phyloP scores from a whole-genome alignment of 164 flowering plant species.

The Dillenia turbinata region DNA sequence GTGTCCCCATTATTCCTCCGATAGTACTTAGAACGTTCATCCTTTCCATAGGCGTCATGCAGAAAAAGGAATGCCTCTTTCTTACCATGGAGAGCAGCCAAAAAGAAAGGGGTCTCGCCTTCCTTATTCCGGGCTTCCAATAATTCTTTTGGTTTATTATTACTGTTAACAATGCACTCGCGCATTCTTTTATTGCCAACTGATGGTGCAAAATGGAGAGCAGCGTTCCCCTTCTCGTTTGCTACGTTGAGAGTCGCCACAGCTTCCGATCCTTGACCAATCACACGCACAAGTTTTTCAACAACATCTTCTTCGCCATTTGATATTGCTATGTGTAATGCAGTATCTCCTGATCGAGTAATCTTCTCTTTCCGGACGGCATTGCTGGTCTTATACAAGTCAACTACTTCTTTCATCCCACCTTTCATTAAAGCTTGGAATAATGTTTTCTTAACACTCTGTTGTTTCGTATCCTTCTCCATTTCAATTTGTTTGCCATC shows the following conservation, averaged over 20 bases:
- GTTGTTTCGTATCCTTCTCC: too few species aligned
- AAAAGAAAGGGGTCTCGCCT: slow-evolving; percentile 22
- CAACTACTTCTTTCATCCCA: slow-evolving; percentile 18
- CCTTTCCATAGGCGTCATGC: background rate
- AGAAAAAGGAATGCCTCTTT: slow-evolving; percentile 10
- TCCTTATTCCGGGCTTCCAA: slow-evolving; percentile 5
- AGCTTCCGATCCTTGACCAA: background rate
- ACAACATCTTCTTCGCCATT: slow-evolving; percentile 1
- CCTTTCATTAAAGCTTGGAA: slow-evolving; percentile 15
- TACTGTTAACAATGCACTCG: background rate
- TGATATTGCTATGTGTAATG: slow-evolving; percentile 18
- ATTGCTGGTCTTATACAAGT: background rate
- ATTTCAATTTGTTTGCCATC: too few species aligned
- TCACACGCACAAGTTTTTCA: background rate
- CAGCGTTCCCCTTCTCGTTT: slow-evolving; percentile 11
- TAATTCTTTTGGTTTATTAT: background rate
- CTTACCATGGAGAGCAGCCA: slow-evolving; percentile 16
- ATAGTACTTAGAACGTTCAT: background rate
- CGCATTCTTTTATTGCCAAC: slow-evolving; percentile 14
- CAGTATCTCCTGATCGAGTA: slow-evolving; percentile 25
- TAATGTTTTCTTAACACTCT: background rate
- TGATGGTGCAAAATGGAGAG: slow-evolving; percentile 23
- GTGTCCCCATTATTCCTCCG: slow-evolving; percentile 22
- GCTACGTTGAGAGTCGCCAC: background rate
- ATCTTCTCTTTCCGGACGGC: slow-evolving; percentile 7